Evolutionary conservation across 2,329 filamentous ascomycete genomes (phyloP).

Genomic region (Cordyceps pruinosa): DNA sequence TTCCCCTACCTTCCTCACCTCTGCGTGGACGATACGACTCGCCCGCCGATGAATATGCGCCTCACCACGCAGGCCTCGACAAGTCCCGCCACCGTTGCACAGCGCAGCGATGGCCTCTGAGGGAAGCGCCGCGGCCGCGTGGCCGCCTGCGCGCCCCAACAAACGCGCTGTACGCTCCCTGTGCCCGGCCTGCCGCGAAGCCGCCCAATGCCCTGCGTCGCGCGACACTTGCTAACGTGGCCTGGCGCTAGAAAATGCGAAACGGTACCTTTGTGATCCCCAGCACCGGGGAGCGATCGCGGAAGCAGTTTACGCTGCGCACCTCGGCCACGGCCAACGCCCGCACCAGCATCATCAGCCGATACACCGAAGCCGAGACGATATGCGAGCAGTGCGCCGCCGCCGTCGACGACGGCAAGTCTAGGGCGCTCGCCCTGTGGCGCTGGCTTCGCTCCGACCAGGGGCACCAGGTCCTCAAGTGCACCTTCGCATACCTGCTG

Average conservation of each 20-base stretch:
- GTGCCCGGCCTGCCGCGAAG: neutral
- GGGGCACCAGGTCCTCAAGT: conserved; percentile 80
- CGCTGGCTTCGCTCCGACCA: conserved; percentile 62
- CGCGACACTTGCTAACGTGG: conserved; percentile 1
- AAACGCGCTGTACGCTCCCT: conserved; percentile 9
- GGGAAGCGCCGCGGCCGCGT: conserved; percentile 3
- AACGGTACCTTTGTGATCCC: conserved; percentile 86
- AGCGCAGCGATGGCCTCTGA: conserved; percentile 7
- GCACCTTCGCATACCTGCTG: conserved; percentile 80
- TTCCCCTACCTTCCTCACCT: neutral
- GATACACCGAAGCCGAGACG: conserved; percentile 14
- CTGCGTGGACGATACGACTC: neutral
- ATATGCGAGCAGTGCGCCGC: conserved; percentile 15
- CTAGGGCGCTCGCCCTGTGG: conserved; percentile 37
- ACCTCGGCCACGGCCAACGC: conserved; percentile 31
- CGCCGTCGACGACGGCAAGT: conserved; percentile 17
- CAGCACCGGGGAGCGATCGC: conserved; percentile 75
- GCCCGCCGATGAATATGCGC: neutral
- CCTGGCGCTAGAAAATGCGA: conserved; percentile 57
- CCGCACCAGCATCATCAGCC: conserved; percentile 20
- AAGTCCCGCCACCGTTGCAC: neutral
- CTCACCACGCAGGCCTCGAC: neutral
- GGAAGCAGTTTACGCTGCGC: conserved; percentile 71
- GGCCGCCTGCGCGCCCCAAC: conserved; percentile 9
- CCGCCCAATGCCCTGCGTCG: too few relatives aligned